Percentiles rank a stretch among this genome's conserved stretches.
Conservation (phyloP, 2,329 filamentous ascomycete species). For the Ophiosphaerella narmari region DNA sequence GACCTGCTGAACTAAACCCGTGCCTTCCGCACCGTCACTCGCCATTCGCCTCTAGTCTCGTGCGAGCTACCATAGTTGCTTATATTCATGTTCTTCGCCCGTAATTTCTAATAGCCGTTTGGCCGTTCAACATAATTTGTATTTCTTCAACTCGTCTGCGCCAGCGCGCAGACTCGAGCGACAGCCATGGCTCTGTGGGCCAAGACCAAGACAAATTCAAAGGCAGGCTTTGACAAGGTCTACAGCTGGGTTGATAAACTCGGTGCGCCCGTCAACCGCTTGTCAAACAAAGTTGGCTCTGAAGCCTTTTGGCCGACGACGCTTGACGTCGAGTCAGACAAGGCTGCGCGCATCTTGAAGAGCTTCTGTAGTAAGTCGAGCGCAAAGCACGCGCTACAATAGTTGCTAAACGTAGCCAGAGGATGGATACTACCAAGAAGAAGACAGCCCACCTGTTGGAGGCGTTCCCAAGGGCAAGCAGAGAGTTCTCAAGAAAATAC, state of each 20-base stretch:
- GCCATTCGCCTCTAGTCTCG: slow-evolving; percentile 11
- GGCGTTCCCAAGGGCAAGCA: slow-evolving; percentile 64
- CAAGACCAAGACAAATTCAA: slow-evolving; percentile 42
- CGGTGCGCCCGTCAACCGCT: slow-evolving; percentile 75
- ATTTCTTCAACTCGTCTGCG: slow-evolving; percentile 11
- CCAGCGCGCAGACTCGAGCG: slow-evolving; percentile 1
- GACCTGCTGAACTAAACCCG: slow-evolving; percentile 15
- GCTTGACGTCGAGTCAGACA: slow-evolving; percentile 87
- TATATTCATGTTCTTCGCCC: slow-evolving; percentile 15
- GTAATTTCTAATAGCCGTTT: slow-evolving; percentile 29
- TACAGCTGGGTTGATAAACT: slow-evolving; percentile 71
- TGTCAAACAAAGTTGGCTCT: slow-evolving; percentile 79
- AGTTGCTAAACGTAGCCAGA: slow-evolving; percentile 45
- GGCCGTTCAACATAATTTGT: slow-evolving; percentile 22
- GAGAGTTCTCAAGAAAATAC: slow-evolving; percentile 79
- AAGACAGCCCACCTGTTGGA: slow-evolving; percentile 52
- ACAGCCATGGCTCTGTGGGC: slow-evolving; percentile 38
- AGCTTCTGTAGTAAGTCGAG: slow-evolving; percentile 79
- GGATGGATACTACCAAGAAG: slow-evolving; percentile 71
- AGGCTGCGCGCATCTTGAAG: slow-evolving; percentile 84
- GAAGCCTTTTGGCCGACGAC: slow-evolving; percentile 87
- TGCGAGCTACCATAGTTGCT: slow-evolving; percentile 3
- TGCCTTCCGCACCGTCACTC: slow-evolving; percentile 15
- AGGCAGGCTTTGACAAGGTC: slow-evolving; percentile 69
- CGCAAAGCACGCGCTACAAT: slow-evolving; percentile 21